Conservation (phyloP, 208 protist species). For the Trypanosoma boissoni region DNA sequence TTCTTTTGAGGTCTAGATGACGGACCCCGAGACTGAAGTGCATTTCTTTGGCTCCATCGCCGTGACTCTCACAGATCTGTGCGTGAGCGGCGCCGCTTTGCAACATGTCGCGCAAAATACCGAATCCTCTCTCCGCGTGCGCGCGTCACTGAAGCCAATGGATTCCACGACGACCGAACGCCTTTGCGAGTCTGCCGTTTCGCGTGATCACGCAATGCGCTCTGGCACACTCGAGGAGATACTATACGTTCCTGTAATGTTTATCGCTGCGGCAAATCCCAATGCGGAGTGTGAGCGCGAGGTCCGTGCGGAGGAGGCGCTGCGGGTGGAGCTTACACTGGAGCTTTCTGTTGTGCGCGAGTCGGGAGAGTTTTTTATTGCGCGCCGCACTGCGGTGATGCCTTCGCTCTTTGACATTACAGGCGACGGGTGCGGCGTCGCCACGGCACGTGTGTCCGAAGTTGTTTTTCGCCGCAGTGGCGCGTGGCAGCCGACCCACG, state of each 20-base stretch:
- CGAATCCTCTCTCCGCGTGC: constrained; percentile 34
- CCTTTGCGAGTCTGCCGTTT: constrained; percentile 38
- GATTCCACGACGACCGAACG: constrained; percentile 35
- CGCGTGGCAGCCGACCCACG: too few species aligned
- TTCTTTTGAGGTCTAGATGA: constrained; percentile 11
- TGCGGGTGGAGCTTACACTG: constrained; percentile 3
- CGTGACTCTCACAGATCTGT: constrained; percentile 45
- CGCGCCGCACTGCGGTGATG: constrained; percentile 6
- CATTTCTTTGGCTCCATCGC: constrained; percentile 67
- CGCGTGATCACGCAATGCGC: constrained; percentile 13
- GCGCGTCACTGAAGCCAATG: constrained; percentile 26
- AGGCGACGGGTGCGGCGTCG: constrained; percentile 18
- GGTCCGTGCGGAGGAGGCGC: not conserved
- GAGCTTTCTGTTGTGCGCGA: constrained; percentile 6
- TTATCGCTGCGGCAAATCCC: not conserved
- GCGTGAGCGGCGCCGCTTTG: constrained; percentile 37
- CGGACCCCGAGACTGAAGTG: constrained; percentile 26
- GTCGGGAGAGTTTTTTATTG: not conserved
- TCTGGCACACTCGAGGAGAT: constrained; percentile 1
- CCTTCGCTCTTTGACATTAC: constrained; percentile 8
- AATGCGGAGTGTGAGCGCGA: too few species aligned
- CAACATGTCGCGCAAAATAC: constrained; percentile 32
- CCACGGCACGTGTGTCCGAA: constrained; percentile 3
- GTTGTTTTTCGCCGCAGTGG: not conserved
- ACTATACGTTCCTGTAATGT: not conserved